phyloP scores from a whole-genome alignment of 2,329 filamentous ascomycete species.

The Fusarium sp. region DNA sequence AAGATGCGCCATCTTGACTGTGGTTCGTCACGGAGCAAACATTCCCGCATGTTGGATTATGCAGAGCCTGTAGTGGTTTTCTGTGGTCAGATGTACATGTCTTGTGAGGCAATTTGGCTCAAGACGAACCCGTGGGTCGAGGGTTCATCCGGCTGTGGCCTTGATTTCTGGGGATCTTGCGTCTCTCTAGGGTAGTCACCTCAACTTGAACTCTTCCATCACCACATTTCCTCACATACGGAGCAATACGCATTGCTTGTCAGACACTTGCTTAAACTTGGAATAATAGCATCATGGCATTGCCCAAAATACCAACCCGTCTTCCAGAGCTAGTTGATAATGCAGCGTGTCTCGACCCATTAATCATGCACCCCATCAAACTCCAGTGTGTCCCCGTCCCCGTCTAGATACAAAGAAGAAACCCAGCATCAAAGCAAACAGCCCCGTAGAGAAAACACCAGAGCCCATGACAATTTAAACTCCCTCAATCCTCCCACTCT shows the following conservation, averaged over 20 bases:
- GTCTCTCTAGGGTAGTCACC: background rate
- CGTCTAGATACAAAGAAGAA: slow-evolving; percentile 27
- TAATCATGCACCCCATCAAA: slow-evolving; percentile 32
- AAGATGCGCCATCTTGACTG: background rate
- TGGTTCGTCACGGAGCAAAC: background rate
- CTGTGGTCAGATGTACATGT: background rate
- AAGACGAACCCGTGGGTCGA: background rate
- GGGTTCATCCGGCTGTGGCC: background rate
- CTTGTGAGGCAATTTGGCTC: background rate
- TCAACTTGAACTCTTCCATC: background rate
- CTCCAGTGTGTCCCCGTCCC: slow-evolving; percentile 34
- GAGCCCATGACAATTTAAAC: background rate
- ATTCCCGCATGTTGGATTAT: background rate
- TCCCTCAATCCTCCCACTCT: slow-evolving; percentile 84
- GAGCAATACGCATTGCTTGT: background rate
- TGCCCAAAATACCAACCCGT: slow-evolving; percentile 16
- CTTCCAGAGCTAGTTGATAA: slow-evolving; percentile 15
- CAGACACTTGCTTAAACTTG: background rate
- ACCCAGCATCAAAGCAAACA: slow-evolving; percentile 14
- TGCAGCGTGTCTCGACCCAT: slow-evolving; percentile 21
- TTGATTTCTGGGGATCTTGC: background rate
- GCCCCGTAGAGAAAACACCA: slow-evolving; percentile 2
- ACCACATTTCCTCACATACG: background rate
- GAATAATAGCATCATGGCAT: slow-evolving; percentile 15
- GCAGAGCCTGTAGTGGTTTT: background rate